These are phyloP conservation scores for Phytophthora litchii DNA, from an alignment of 352 stramenopile genomes.

Conservation along the genomic window DNA sequence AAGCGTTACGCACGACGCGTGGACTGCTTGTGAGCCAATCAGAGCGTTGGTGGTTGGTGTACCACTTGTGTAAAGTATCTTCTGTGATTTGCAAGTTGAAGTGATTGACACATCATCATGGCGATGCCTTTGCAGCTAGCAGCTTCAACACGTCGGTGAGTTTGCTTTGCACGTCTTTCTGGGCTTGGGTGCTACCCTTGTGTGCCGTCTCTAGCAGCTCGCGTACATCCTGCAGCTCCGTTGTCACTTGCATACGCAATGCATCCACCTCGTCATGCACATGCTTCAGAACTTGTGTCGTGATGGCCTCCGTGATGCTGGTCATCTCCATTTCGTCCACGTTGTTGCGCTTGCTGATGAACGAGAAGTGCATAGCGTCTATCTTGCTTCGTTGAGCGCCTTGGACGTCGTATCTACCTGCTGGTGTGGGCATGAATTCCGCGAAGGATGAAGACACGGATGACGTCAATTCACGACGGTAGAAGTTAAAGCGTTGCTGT, in stretches of 20 bases:
- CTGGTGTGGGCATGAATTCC: neutral
- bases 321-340: constrained; percentile 21
- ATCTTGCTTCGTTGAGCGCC: constrained; percentile 27
- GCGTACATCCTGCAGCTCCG: constrained; percentile 36
- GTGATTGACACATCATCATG: constrained; percentile 4
- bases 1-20: constrained; percentile 11
- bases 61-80: constrained; percentile 6
- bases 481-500: constrained; percentile 28
- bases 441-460: constrained; percentile 37
- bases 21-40: constrained; percentile 8
- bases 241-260: constrained; percentile 40
- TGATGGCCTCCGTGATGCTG: constrained; percentile 36
- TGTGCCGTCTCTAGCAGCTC: constrained; percentile 34
- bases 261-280: constrained; percentile 39
- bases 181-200: constrained; percentile 13
- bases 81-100: constrained; percentile 27
- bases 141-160: constrained; percentile 33
- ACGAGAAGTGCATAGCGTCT: constrained; percentile 28
- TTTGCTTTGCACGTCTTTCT: constrained; percentile 31
- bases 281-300: constrained; percentile 39
- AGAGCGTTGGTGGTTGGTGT: neutral
- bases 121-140: constrained; percentile 5
- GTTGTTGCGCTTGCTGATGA: constrained; percentile 19
- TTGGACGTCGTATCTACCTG: constrained; percentile 3
- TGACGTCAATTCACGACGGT: constrained; percentile 30